Percentiles rank a stretch among this genome's conserved stretches.
Evolutionary conservation across 345 rosid species (phyloP).

Genomic region (Angophora floribunda): DNA sequence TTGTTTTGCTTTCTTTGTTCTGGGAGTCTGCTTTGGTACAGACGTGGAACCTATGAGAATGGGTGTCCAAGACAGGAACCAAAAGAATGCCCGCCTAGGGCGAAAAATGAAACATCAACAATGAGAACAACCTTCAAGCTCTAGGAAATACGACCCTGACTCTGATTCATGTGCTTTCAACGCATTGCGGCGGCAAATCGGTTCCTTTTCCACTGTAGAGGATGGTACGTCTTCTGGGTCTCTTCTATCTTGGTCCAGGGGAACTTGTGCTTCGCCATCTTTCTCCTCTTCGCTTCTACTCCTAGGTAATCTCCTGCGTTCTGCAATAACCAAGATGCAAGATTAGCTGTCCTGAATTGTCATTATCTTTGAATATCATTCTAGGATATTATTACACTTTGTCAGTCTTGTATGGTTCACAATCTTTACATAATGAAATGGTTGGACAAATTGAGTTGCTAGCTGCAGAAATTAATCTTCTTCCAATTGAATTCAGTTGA

Average conservation of each 20-base stretch:
- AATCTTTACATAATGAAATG: background rate
- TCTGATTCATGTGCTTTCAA: background rate
- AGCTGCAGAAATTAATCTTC: background rate
- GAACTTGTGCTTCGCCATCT: slow-evolving; percentile 51
- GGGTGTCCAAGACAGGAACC: background rate
- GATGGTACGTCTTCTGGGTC: slow-evolving; percentile 13
- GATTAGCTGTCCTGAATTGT: background rate
- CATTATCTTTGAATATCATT: background rate
- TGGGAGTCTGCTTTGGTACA: background rate
- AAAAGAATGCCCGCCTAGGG: background rate
- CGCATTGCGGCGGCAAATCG: slow-evolving; percentile 34
- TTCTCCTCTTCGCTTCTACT: slow-evolving; percentile 39
- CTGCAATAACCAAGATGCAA: slow-evolving; percentile 8
- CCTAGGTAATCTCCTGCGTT: slow-evolving; percentile 35
- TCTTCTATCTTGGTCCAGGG: slow-evolving; percentile 42
- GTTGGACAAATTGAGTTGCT: background rate
- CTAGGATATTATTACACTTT: background rate
- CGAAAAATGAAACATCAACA: background rate
- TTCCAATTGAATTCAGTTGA: background rate
- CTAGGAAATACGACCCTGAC: background rate
- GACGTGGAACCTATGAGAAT: background rate
- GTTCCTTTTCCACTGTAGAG: slow-evolving; percentile 48
- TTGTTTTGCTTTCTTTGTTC: background rate
- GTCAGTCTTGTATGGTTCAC: background rate
- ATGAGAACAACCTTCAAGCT: background rate